Conservation (phyloP, 2,329 filamentous ascomycete species). For the Aspergillus arachidicola region DNA sequence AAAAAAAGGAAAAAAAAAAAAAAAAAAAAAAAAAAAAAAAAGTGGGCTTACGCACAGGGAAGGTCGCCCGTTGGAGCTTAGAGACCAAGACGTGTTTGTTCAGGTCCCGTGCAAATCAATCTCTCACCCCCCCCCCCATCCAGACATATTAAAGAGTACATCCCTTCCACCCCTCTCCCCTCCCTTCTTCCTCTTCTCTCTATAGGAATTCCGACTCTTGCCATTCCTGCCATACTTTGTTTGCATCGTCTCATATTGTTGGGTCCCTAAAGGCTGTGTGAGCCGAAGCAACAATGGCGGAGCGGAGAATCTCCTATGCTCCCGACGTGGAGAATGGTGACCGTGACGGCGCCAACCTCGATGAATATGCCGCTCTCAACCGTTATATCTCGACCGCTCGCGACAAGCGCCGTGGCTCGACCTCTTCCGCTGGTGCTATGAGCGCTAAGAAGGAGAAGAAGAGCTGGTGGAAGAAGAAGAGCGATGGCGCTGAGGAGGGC, state of each 20-base stretch:
- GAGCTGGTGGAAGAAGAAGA: slow-evolving; percentile 52
- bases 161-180: slow-evolving; percentile 28
- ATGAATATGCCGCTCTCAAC: slow-evolving; percentile 68
- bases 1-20: slow-evolving; percentile 3
- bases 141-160: slow-evolving; percentile 40
- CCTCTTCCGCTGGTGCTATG: slow-evolving; percentile 46
- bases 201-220: slow-evolving; percentile 44
- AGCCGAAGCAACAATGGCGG: slow-evolving; percentile 48
- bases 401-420: slow-evolving; percentile 57
- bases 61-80: slow-evolving; percentile 33
- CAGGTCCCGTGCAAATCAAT: slow-evolving; percentile 33
- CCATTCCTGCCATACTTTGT: slow-evolving; percentile 38
- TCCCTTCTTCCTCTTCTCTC: slow-evolving; percentile 24
- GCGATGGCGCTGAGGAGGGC: slow-evolving; percentile 30
- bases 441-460: slow-evolving; percentile 51
- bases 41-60: slow-evolving; percentile 30
- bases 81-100: slow-evolving; percentile 27
- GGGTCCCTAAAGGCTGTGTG: slow-evolving; percentile 39
- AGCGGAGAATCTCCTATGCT: slow-evolving; percentile 49
- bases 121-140: slow-evolving; percentile 21
- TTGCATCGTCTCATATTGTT: slow-evolving; percentile 40
- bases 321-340: slow-evolving; percentile 47
- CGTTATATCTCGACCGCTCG: slow-evolving; percentile 69
- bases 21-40: slow-evolving; percentile 23
- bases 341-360: slow-evolving; percentile 40